A percentile compares a stretch with the other conserved stretches of the same genome.
Evolutionary conservation across 345 rosid genomes (phyloP).

Genomic region (Nephelium lappaceum): DNA sequence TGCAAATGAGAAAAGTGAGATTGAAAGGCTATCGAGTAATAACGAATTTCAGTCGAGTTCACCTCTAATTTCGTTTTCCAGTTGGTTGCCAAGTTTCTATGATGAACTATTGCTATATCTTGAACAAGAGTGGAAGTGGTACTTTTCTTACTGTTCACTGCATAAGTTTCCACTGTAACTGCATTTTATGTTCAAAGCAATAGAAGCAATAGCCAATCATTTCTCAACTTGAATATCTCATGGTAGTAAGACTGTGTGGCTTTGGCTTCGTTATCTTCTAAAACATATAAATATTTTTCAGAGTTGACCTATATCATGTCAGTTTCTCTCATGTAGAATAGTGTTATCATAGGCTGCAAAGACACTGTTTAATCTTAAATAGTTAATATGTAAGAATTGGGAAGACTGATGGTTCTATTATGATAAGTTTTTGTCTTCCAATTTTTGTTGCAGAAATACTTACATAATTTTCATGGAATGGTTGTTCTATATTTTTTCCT

Average conservation of each 20-base stretch:
- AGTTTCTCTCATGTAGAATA: not conserved
- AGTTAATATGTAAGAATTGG: not conserved
- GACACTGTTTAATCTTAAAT: not conserved
- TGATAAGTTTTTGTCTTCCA: not conserved
- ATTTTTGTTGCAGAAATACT: not conserved
- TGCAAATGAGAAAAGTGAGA: slow-evolving; percentile 62
- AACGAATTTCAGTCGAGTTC: slow-evolving; percentile 49
- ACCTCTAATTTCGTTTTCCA: slow-evolving; percentile 54
- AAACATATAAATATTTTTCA: not conserved
- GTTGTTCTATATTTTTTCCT: not conserved
- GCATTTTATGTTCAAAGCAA: slow-evolving; percentile 8
- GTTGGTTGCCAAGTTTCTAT: slow-evolving; percentile 95
- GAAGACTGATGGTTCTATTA: not conserved
- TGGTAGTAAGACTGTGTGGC: slow-evolving; percentile 8
- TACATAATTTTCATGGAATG: not conserved
- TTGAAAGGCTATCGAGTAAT: slow-evolving; percentile 51
- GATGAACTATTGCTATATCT: slow-evolving; percentile 93
- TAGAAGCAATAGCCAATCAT: slow-evolving; percentile 9
- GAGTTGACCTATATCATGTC: not conserved
- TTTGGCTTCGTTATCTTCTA: slow-evolving; percentile 18
- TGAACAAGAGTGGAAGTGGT: slow-evolving; percentile 99
- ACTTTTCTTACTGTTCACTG: slow-evolving; percentile 22
- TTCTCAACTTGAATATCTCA: slow-evolving; percentile 15
- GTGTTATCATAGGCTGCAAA: not conserved
- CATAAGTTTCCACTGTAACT: slow-evolving; percentile 6